Conservation (phyloP, 73 alveolate genomes). For the Paramecium tetraurelia region DNA sequence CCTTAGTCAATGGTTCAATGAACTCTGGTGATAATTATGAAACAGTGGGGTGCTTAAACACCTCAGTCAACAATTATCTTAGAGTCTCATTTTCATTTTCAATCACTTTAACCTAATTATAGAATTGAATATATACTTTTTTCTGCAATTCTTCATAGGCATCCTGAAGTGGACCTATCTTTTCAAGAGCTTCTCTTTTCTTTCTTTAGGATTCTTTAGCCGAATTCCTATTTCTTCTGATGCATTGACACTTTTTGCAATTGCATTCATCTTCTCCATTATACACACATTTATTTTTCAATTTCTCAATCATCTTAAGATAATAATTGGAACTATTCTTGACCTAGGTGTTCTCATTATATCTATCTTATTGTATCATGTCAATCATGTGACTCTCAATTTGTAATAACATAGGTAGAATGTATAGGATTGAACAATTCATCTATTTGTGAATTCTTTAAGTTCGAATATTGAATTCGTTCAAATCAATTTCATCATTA, state of each 20-base stretch:
- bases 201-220: conserved; percentile 62
- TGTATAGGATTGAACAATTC: conserved; percentile 3
- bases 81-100: conserved; percentile 36
- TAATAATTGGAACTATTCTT: conserved; percentile 59
- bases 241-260: conserved; percentile 62
- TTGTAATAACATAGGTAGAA: not conserved
- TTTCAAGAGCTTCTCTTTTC: conserved; percentile 58
- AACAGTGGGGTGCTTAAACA: conserved; percentile 34
- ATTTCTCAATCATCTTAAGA: conserved; percentile 53
- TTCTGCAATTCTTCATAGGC: conserved; percentile 35
- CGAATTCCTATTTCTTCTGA: conserved; percentile 58
- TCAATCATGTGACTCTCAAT: conserved; percentile 5
- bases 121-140: not conserved
- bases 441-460: not conserved
- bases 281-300: conserved; percentile 55
- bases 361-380: not conserved
- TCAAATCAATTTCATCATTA: not conserved
- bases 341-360: not conserved
- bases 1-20: conserved; percentile 49
- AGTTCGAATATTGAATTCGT: not conserved
- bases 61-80: conserved; percentile 19
- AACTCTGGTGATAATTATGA: not conserved
- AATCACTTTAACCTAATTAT: not conserved
- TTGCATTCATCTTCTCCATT: conserved; percentile 62
- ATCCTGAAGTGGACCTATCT: conserved; percentile 59